Conservation (phyloP, 2,329 filamentous ascomycete genomes). For the Fusarium neocosmosporiellum region DNA sequence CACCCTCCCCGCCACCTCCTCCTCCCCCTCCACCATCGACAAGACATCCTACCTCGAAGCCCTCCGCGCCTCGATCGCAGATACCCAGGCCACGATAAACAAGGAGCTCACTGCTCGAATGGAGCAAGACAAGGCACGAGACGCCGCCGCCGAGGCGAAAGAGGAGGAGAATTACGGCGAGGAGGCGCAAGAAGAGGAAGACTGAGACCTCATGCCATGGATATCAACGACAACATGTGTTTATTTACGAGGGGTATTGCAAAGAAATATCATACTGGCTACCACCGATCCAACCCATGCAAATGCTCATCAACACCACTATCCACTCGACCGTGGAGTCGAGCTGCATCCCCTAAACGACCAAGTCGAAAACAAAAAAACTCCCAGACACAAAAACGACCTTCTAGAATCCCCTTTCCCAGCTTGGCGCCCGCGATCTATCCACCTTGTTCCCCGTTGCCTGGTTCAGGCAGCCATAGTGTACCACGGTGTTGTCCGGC, state of each 20-base stretch:
- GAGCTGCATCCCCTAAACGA: not conserved
- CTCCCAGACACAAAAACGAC: conserved; percentile 23
- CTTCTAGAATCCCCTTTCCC: conserved; percentile 51
- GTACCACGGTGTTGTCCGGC: conserved; percentile 83
- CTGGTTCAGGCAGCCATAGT: conserved; percentile 79
- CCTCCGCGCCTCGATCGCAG: conserved; percentile 66
- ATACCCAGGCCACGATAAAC: conserved; percentile 76
- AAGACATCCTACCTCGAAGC: conserved; percentile 70
- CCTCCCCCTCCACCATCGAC: conserved; percentile 53
- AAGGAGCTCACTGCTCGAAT: conserved; percentile 77
- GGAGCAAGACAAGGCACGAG: conserved; percentile 74
- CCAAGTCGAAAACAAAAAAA: conserved; percentile 8
- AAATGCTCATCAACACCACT: conserved; percentile 31
- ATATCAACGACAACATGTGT: conserved; percentile 18
- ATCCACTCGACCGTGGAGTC: conserved; percentile 5
- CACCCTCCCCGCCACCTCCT: conserved; percentile 49
- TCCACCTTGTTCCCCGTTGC: conserved; percentile 53
- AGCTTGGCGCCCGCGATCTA: conserved; percentile 48
- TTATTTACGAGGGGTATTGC: conserved; percentile 38
- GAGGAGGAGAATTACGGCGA: conserved; percentile 88
- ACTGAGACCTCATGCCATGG: conserved; percentile 34
- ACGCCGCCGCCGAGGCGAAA: conserved; percentile 63
- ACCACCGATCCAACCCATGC: conserved; percentile 37
- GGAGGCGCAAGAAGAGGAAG: conserved; percentile 77
- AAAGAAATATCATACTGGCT: conserved; percentile 39